Evolutionary conservation across 2,329 filamentous ascomycete genomes (phyloP), one percentile per base, ranked within the genome.

Genomic region (Reticulascus tulasneorum): DNA sequence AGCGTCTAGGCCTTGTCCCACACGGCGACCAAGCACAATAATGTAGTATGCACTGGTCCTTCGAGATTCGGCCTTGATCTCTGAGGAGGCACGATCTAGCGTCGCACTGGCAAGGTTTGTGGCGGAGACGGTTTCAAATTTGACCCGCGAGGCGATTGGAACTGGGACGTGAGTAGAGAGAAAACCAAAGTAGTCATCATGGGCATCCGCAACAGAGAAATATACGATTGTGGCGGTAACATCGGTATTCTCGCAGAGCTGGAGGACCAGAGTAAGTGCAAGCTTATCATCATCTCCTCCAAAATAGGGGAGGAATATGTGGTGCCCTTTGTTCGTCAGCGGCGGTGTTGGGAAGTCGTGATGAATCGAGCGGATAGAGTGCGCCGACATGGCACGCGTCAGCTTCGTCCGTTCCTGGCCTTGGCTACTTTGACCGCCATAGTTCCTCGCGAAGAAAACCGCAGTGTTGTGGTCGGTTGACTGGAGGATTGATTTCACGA

Each of bases 221-320:
- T 60, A 79, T 2, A 84, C 67, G 21, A 96, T 74, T 0, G 86
- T 91, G 1, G 82, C 86, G 0, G 86, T 90, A 18, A 95, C 79
- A 27, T 85, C 77, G 5, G 78, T 73, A 51, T 89, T 93, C 55
- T 83, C 80, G 1, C 83, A 86, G 1, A 98, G 73, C 53, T 96
- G 91, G 4, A 97, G 70, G 4, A 91, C 84, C 17, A 97, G 77
- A 2, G 82, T 73, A 1, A 97, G 71, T 1, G 89, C 90, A 5
- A 83, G 77, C 7, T 79, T 76, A 52, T 96, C 91, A 53, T 98
- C 93, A 2, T 71, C 65, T 8, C 86, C 86, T 13, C 91, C 90
- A 40, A 95, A 82, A 62, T 88, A 97, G 1, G 90, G 84, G 35
- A 94, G 70, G 56, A 94, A 90, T 47, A 97, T 74, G 55, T 91